Base-by-base conservation (phyloP, 2,329 filamentous ascomycete genomes). In the Madurella mycetomatis region DNA sequence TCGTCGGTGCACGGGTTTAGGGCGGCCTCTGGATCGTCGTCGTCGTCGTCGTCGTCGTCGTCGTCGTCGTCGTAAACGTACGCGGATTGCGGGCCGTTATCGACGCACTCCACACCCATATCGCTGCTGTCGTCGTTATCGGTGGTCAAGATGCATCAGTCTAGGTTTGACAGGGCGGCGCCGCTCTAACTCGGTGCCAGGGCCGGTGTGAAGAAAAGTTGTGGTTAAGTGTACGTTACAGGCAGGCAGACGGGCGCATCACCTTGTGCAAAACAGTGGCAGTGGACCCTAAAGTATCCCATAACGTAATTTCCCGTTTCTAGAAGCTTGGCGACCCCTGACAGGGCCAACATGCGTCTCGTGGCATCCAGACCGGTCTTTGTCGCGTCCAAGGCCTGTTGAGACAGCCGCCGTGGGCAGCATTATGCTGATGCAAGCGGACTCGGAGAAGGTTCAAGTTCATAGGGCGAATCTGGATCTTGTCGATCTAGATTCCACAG, bases 271-370 rank as follows among this genome's bases (percentile, higher is more conserved):
- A 31, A 45, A 46, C 12, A 9, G 51, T 37, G 25, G 34, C 46
- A 25, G 56, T 56, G 56, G 56, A 51, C 44, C 49, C 37, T 31
- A 48, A 25, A 19, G 30, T 15, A 55, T 52, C 18, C 31, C 47
- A 56, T 61, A 57, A 61, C 59, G 59, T 61, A 61, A 61, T 60
- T 37, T 47, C 34, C 43, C 37, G 41, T 48, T 43, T 51, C 46
- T 41, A 25, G 49, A 30, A 46, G 40, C 57, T 61, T 60, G 59
- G 59, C 59, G 40, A 41, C 53, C 52, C 58, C 55, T 56, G 53
- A 32, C 18, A n/a, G 49, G 31, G 41, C 46, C 48, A 43, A 43
- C n/a, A 31, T 9, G n/a, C 8, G 13, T 25, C 18, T 9, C 16
- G 50, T 41, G 30, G 12, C 34, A 41, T 17, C 34, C 4, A 11